Percentiles rank a stretch among this genome's conserved stretches.
phyloP scores from a whole-genome alignment of 768 basidiomycete species.

The Lactarius tabidus region DNA sequence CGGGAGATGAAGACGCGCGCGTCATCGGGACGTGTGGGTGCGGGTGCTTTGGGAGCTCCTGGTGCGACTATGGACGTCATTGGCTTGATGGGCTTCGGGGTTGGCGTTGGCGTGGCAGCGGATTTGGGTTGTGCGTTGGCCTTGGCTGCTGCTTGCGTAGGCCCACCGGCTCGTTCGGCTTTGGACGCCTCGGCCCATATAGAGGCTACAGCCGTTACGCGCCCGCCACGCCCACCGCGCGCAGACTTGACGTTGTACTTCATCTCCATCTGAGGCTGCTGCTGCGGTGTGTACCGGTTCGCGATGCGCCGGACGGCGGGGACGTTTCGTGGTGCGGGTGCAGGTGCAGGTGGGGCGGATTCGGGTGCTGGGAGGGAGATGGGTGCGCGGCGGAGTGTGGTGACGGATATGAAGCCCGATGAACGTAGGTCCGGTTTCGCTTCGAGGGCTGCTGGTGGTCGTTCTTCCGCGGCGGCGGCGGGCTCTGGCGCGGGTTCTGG shows the following conservation, averaged over 20 bases:
- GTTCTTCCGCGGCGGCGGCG: too few relatives aligned
- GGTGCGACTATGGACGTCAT: neutral
- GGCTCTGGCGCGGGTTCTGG: neutral
- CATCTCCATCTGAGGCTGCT: conserved; percentile 42
- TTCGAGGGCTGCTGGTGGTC: conserved; percentile 1
- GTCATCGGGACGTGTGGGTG: neutral
- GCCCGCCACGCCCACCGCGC: conserved; percentile 71
- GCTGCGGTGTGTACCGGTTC: conserved; percentile 1
- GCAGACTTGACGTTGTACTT: conserved; percentile 74
- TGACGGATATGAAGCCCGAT: conserved; percentile 69
- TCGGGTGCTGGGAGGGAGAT: conserved; percentile 6
- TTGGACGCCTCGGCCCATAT: conserved; percentile 52
- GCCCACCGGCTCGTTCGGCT: neutral
- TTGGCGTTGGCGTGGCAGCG: neutral
- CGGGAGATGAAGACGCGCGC: neutral
- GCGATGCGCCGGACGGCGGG: neutral
- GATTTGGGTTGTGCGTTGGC: conserved; percentile 8
- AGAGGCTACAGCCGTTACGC: conserved; percentile 67
- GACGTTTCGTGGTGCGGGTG: neutral
- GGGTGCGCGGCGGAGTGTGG: conserved; percentile 40
- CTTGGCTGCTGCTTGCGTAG: conserved; percentile 2
- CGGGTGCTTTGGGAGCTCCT: neutral
- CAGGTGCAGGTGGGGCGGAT: neutral
- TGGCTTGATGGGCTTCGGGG: neutral
- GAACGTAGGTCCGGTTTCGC: conserved; percentile 58